Evolutionary conservation across 352 stramenopile genomes (phyloP).

Genomic region (Globisporangium echinulatum): DNA sequence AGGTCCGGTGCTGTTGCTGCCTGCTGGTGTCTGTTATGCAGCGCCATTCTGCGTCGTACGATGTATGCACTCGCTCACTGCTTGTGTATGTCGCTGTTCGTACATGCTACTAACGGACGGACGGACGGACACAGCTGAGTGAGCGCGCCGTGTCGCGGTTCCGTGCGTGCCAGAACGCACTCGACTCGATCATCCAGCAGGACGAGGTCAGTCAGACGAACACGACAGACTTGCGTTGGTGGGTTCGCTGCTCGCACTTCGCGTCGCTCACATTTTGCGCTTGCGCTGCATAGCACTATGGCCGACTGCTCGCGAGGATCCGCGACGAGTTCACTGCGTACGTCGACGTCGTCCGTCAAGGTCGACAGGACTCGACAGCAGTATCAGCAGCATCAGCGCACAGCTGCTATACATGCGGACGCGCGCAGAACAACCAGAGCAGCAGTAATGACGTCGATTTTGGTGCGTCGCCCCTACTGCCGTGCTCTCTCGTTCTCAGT

Average conservation of each 20-base stretch:
- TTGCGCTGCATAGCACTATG: slow-evolving; percentile 28
- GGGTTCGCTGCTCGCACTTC: no score
- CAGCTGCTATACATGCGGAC: not conserved
- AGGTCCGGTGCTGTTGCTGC: slow-evolving; percentile 18
- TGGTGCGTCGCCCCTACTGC: slow-evolving; percentile 3
- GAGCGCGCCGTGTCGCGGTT: slow-evolving; percentile 47
- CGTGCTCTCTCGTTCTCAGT: not conserved
- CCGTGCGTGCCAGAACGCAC: slow-evolving; percentile 36
- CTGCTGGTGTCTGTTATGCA: not conserved
- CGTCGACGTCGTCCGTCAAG: slow-evolving; percentile 23
- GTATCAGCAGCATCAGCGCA: not conserved
- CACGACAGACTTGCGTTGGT: no score
- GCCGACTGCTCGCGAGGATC: slow-evolving; percentile 43
- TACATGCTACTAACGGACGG: no score
- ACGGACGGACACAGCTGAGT: slow-evolving; percentile 24
- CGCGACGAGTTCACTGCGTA: slow-evolving; percentile 58
- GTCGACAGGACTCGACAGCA: slow-evolving; percentile 6
- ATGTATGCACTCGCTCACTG: no score
- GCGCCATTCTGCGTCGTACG: not conserved
- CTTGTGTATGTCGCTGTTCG: no score
- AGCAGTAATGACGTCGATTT: slow-evolving; percentile 17
- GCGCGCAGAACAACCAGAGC: slow-evolving; percentile 10
- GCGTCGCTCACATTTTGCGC: no score
- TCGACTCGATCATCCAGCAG: slow-evolving; percentile 49
- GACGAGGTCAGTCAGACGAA: slow-evolving; percentile 32